phyloP scores from a whole-genome alignment of 1,284 basidiomycete genomes.

The Pholiota adiposa region DNA sequence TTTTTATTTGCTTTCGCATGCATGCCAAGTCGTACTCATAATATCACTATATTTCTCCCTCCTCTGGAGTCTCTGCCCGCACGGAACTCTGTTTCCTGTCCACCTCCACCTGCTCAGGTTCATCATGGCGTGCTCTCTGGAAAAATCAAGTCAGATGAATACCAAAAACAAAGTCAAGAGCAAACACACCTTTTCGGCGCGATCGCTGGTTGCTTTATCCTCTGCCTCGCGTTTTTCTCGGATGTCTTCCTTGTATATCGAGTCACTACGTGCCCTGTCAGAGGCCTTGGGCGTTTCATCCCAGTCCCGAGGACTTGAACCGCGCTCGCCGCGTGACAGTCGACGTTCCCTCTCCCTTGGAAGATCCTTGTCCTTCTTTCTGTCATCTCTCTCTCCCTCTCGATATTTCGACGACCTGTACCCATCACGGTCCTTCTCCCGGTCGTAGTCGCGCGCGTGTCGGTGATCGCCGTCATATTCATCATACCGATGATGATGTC shows the following conservation, averaged over 20 bases:
- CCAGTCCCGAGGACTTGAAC: constrained; percentile 37
- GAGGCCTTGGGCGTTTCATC: constrained; percentile 38
- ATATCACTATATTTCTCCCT: constrained; percentile 70
- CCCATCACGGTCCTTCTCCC: constrained; percentile 50
- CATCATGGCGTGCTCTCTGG: constrained; percentile 62
- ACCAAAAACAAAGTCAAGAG: constrained; percentile 6
- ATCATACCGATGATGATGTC: constrained; percentile 48
- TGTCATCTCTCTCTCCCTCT: constrained; percentile 45
- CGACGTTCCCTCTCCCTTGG: constrained; percentile 37
- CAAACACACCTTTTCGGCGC: constrained; percentile 65
- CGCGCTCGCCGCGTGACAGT: constrained; percentile 39
- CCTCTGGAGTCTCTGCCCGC: constrained; percentile 73
- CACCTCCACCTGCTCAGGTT: constrained; percentile 41
- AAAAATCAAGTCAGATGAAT: constrained; percentile 21
- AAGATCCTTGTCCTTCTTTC: constrained; percentile 50
- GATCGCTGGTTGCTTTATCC: constrained; percentile 47
- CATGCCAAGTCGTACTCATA: constrained; percentile 13
- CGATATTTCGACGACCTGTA: constrained; percentile 39
- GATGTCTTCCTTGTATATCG: constrained; percentile 47
- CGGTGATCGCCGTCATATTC: constrained; percentile 36
- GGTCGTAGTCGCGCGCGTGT: constrained; percentile 42
- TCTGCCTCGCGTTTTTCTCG: constrained; percentile 52
- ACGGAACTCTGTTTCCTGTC: constrained; percentile 34
- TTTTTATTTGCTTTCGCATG: constrained; percentile 11
- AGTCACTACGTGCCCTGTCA: constrained; percentile 58